Evolutionary conservation across 139 green algal genomes (phyloP), one percentile per base, ranked within the genome.

Genomic region (Bryopsis sp.): DNA sequence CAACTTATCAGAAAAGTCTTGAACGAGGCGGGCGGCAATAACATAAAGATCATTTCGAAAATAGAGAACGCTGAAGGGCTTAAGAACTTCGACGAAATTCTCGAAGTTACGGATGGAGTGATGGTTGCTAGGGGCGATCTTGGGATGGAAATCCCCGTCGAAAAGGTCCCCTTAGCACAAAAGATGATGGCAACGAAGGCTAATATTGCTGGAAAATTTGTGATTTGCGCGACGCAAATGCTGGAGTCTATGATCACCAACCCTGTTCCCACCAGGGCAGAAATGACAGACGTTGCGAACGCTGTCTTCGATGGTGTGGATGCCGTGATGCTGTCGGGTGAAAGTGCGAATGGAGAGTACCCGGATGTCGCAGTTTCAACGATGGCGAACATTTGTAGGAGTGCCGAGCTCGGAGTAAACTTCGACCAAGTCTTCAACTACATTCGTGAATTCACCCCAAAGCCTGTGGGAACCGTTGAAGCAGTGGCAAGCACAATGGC

Each of bases 261-360:
- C 68, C 84, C 81, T 11, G 71, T 85, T 39, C 79, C 81, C n/a
- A 90, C 84, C 7, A 82, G 89, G 22, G 89, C 89, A 0, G 89
- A 95, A 76, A 90, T 89, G 64, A 95, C 89, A 0, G 89, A 95
- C 68, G 89, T 95, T 22, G 89, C 89, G 43, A 95, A 95, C 64
- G 86, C 88, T 1, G 86, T 94, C 34, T 80, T 92, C 47, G 89
- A 95, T 60, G 88, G 88, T 39, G 81, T 78, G 0, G 81, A 88
- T 43, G 79, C 79, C 2, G 80, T 85, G 72, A 88, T 88, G 81
- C 77, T 88, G 39, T 76, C 59, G 47, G 82, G 82, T 24, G 82
- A 88, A 71, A 82, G 54, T 29, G 82, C 82, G 8, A 85, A 85
- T 39, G 82, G 82, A 29, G 33, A 48, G 0, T 81, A 75, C 62